Conservation (phyloP, 495 filamentous ascomycete genomes). For the Aspergillus steynii region DNA sequence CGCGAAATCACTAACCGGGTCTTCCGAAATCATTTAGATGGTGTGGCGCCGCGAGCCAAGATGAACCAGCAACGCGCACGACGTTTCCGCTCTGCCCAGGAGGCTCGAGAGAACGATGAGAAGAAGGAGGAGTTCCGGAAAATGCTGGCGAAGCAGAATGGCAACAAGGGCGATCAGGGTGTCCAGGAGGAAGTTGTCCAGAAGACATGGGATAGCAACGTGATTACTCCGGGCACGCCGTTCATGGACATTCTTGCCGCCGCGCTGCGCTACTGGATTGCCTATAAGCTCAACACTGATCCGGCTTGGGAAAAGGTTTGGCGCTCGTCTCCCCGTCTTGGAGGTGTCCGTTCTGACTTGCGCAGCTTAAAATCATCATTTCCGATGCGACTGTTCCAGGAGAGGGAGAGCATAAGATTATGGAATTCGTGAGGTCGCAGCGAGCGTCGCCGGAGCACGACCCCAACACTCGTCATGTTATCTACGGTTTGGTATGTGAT, state of each 20-base stretch:
- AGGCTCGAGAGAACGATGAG: slow-evolving; percentile 90
- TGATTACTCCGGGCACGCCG: slow-evolving; percentile 95
- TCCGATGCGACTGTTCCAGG: slow-evolving; percentile 97
- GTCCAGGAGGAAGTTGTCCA: slow-evolving; percentile 66
- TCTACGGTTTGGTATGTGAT: slow-evolving; percentile 70
- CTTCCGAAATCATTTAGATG: slow-evolving; percentile 55
- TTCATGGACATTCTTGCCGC: slow-evolving; percentile 97
- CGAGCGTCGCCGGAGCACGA: slow-evolving; percentile 86
- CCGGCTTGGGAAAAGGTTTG: slow-evolving; percentile 85
- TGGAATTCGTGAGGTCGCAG: slow-evolving; percentile 96
- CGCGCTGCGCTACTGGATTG: slow-evolving; percentile 92
- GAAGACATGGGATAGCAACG: slow-evolving; percentile 96
- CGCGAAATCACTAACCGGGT: slow-evolving; percentile 2
- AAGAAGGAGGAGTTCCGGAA: slow-evolving; percentile 85
- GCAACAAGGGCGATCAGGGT: slow-evolving; percentile 58
- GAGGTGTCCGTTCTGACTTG: slow-evolving; percentile 22
- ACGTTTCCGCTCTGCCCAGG: slow-evolving; percentile 88
- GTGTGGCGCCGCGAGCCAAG: slow-evolving; percentile 90
- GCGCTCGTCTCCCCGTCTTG: neutral
- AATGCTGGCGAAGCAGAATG: slow-evolving; percentile 69
- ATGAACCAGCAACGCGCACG: slow-evolving; percentile 97
- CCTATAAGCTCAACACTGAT: slow-evolving; percentile 96
- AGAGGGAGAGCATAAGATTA: slow-evolving; percentile 99
- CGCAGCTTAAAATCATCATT: slow-evolving; percentile 87
- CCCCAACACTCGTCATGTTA: slow-evolving; percentile 94